A percentile compares a stretch with the other conserved stretches of the same genome.
Evolutionary conservation across 495 filamentous ascomycete genomes (phyloP).

Genomic region (Trichoderma gamsii): DNA sequence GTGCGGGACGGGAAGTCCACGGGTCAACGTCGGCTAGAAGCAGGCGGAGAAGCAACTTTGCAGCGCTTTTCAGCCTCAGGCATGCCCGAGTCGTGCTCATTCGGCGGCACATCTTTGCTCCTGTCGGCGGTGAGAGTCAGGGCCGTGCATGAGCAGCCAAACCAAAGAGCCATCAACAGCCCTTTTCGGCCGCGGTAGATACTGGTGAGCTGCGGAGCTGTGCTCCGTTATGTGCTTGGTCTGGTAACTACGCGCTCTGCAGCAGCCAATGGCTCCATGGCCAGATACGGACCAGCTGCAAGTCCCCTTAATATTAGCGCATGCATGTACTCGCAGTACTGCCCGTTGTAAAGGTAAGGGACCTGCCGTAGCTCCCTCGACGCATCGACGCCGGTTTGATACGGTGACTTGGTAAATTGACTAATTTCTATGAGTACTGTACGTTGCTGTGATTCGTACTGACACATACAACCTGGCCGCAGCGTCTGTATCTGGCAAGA

Average conservation of each 20-base stretch:
- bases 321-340: no score
- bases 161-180: background rate
- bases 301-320: no score
- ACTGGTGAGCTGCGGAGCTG: background rate
- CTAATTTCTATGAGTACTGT: background rate
- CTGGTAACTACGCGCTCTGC: no score
- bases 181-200: conserved; percentile 1
- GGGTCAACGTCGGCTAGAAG: background rate
- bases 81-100: background rate
- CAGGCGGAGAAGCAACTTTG: background rate
- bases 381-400: background rate
- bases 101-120: background rate
- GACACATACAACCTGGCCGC: background rate
- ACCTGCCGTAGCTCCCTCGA: background rate
- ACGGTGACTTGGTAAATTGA: background rate
- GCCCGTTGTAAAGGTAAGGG: background rate
- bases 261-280: no score
- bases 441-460: background rate
- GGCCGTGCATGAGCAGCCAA: background rate
- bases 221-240: no score
- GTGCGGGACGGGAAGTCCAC: background rate
- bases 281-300: no score
- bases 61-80: conserved; percentile 1
- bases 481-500: no score
- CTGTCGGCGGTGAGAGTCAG: conserved; percentile 1